phyloP scores from a whole-genome alignment of 2,329 filamentous ascomycete genomes.

The Penicillium sp. region DNA sequence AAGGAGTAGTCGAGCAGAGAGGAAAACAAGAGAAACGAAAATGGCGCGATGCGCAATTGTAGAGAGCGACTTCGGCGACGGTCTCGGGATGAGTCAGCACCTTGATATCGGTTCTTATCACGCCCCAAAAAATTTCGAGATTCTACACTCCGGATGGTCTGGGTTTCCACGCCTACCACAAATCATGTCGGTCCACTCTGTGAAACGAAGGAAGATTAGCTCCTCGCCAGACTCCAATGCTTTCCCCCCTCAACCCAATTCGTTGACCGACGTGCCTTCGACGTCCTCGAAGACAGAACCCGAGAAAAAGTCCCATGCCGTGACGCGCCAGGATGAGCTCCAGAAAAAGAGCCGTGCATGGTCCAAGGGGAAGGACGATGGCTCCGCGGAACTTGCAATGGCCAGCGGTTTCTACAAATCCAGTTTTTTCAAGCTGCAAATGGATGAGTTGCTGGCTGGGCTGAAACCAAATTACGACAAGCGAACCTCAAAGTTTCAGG shows the following conservation, averaged over 20 bases:
- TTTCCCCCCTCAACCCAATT: conserved; percentile 9
- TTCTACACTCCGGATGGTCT: background rate
- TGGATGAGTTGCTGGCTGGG: conserved; percentile 57
- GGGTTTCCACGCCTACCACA: background rate
- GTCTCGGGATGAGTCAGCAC: conserved; percentile 11
- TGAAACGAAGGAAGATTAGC: conserved; percentile 47
- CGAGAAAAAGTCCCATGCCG: conserved; percentile 18
- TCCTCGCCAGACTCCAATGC: conserved; percentile 24
- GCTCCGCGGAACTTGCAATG: conserved; percentile 33
- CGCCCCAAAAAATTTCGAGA: conserved; percentile 19
- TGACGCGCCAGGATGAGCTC: conserved; percentile 13
- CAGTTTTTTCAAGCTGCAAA: conserved; percentile 61
- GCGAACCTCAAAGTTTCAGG: conserved; percentile 50
- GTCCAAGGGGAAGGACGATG: conserved; percentile 21
- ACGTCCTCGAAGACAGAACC: conserved; percentile 30
- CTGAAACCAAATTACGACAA: conserved; percentile 55
- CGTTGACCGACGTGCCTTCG: conserved; percentile 8
- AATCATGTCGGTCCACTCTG: conserved; percentile 31
- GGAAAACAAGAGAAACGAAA: background rate
- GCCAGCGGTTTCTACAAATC: conserved; percentile 57
- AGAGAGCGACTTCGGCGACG: conserved; percentile 20
- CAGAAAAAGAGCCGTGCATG: conserved; percentile 17
- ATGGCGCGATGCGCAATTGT: conserved; percentile 9
- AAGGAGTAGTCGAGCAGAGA: conserved; percentile 1
- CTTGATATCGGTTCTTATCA: background rate